Evolutionary conservation across 2,329 filamentous ascomycete species (phyloP).

Genomic region (Aspergillus pseudoterreus): DNA sequence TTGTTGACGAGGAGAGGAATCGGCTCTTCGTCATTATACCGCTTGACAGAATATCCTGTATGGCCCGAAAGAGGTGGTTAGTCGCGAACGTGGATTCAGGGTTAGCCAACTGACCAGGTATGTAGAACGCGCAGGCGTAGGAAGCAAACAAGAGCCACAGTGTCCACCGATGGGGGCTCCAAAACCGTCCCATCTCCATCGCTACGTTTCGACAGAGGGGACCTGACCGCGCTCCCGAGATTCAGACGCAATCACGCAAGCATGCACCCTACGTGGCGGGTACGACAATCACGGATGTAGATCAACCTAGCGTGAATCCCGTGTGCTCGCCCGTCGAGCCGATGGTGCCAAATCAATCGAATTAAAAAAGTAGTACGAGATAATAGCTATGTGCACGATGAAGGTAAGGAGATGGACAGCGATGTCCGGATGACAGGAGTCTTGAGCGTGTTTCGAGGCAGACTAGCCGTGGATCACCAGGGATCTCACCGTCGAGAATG

Average conservation of each 20-base stretch:
- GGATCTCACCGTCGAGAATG: constrained; percentile 3
- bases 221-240: constrained; percentile 8
- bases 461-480: background rate
- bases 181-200: constrained; percentile 14
- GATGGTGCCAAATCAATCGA: background rate
- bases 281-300: constrained; percentile 10
- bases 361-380: background rate
- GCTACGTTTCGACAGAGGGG: constrained; percentile 2
- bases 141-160: constrained; percentile 50
- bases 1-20: constrained; percentile 90
- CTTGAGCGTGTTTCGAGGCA: background rate
- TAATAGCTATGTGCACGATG: background rate
- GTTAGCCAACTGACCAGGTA: constrained; percentile 62
- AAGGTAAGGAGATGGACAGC: background rate
- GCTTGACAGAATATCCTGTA: constrained; percentile 76
- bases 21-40: constrained; percentile 69
- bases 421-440: too few species aligned
- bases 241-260: constrained; percentile 3
- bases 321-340: background rate
- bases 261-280: constrained; percentile 18
- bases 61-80: constrained; percentile 5
- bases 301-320: constrained; percentile 7
- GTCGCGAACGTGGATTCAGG: background rate
- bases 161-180: constrained; percentile 18
- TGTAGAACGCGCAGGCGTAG: constrained; percentile 69